Percentiles rank a stretch among this genome's conserved stretches.
Conservation (phyloP, 768 basidiomycete genomes). For the Symmetrospora coprosmae region DNA sequence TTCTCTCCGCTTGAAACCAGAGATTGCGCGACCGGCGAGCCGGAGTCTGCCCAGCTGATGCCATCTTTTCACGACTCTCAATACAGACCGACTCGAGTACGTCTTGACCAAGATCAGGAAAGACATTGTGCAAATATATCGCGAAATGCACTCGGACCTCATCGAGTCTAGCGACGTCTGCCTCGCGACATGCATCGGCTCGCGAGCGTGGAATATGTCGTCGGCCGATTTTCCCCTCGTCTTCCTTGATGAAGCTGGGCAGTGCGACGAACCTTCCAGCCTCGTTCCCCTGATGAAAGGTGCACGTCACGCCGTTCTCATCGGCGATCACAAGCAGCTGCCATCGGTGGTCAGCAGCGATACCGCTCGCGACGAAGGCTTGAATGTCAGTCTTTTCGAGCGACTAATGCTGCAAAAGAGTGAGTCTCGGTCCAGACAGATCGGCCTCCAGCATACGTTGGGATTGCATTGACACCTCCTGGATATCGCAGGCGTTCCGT, state of each 20-base stretch:
- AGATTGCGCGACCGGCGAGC: not conserved
- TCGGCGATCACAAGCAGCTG: constrained; percentile 94
- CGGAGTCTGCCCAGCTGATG: not conserved
- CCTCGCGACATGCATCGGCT: constrained; percentile 27
- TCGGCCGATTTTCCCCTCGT: constrained; percentile 75
- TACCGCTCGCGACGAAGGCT: constrained; percentile 57
- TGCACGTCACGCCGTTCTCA: constrained; percentile 66
- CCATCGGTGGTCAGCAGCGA: constrained; percentile 44
- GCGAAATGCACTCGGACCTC: constrained; percentile 53
- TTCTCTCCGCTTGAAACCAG: not conserved
- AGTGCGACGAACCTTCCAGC: constrained; percentile 88
- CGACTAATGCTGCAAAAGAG: constrained; percentile 68
- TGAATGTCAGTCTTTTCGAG: constrained; percentile 75
- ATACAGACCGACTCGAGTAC: too few relatives aligned
- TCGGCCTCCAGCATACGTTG: not conserved
- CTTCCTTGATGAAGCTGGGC: constrained; percentile 85
- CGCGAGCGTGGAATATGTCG: constrained; percentile 23
- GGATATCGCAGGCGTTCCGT: constrained; percentile 52
- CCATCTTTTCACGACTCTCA: too few relatives aligned
- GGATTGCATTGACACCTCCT: constrained; percentile 14
- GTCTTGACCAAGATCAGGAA: not conserved
- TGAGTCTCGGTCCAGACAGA: constrained; percentile 38
- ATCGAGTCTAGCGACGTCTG: constrained; percentile 60
- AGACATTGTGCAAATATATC: not conserved
- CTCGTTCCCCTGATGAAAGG: constrained; percentile 89